Percentiles rank a stretch among this genome's conserved stretches.
Conservation (phyloP, 2,329 filamentous ascomycete species). For the Aschersonia sp. region DNA sequence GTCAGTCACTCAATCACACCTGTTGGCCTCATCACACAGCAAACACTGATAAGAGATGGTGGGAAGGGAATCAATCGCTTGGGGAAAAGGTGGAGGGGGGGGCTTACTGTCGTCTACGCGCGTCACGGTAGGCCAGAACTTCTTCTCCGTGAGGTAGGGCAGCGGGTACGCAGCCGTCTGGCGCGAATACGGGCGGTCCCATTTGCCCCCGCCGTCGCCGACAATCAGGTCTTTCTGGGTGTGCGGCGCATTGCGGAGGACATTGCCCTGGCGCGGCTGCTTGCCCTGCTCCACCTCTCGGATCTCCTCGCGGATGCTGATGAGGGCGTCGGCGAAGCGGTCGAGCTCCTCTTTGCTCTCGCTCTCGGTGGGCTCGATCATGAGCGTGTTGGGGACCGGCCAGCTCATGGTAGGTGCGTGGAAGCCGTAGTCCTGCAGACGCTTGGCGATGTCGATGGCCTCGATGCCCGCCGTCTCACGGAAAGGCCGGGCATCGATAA, state of each 20-base stretch:
- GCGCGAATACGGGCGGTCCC: conserved; percentile 68
- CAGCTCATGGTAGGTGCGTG: conserved; percentile 95
- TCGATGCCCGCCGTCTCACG: conserved; percentile 72
- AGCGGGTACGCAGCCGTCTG: conserved; percentile 81
- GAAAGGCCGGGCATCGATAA: conserved; percentile 77
- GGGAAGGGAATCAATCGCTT: not conserved
- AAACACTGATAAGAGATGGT: too few relatives aligned
- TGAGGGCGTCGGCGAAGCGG: conserved; percentile 80
- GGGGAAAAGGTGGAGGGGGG: not conserved
- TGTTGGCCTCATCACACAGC: too few relatives aligned
- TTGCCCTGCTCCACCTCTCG: conserved; percentile 66
- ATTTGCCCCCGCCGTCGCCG: conserved; percentile 39
- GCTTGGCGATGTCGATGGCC: conserved; percentile 90
- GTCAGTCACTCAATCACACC: not conserved
- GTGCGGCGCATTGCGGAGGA: conserved; percentile 83
- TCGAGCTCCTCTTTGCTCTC: conserved; percentile 88
- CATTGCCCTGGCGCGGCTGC: conserved; percentile 60
- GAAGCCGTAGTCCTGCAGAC: conserved; percentile 93
- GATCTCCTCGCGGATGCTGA: conserved; percentile 78
- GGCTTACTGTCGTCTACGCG: conserved; percentile 74
- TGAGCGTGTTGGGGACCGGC: conserved; percentile 88
- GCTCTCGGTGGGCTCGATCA: conserved; percentile 95
- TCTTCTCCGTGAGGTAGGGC: conserved; percentile 76
- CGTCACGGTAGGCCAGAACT: conserved; percentile 88
- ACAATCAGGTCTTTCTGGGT: conserved; percentile 65